A percentile compares a stretch with the other conserved stretches of the same genome.
phyloP scores from a whole-genome alignment of 164 flowering plant species.

The Umbilicus rupestris region DNA sequence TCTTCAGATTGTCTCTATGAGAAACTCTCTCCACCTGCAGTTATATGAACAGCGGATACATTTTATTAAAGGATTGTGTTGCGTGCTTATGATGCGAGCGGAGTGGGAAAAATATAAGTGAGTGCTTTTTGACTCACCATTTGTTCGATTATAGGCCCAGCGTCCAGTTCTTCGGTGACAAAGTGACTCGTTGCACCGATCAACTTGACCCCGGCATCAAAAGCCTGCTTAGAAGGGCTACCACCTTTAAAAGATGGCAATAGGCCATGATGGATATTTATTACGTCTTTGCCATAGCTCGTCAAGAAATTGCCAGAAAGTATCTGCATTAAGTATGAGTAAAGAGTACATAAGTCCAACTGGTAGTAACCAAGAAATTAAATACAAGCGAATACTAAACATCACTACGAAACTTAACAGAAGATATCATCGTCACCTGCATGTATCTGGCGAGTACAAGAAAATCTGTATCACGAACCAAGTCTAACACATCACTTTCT shows the following conservation, averaged over 20 bases:
- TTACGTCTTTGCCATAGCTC: conserved; percentile 71
- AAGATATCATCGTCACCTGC: conserved; percentile 50
- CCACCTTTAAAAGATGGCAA: conserved; percentile 97
- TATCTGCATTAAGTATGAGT: conserved; percentile 31
- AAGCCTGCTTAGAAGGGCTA: conserved; percentile 80
- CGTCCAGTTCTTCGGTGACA: conserved; percentile 89
- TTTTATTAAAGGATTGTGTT: neutral
- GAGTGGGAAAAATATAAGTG: neutral
- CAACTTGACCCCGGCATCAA: conserved; percentile 85
- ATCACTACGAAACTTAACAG: neutral
- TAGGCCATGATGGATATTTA: conserved; percentile 94
- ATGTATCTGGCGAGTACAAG: conserved; percentile 95
- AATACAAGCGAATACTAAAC: neutral
- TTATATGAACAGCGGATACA: neutral
- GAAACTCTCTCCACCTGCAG: conserved; percentile 89
- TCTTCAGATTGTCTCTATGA: conserved; percentile 74
- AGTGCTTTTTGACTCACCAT: conserved; percentile 59
- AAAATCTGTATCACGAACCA: conserved; percentile 78
- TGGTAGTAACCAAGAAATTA: neutral
- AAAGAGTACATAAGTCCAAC: neutral
- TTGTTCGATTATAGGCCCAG: conserved; percentile 91
- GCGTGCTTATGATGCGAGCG: neutral
- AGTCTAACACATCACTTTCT: conserved; percentile 66
- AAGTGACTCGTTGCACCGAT: conserved; percentile 96
- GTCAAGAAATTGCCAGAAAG: conserved; percentile 62